phyloP scores from a whole-genome alignment of 306 rosid genomes.

The Medicago lupulina region DNA sequence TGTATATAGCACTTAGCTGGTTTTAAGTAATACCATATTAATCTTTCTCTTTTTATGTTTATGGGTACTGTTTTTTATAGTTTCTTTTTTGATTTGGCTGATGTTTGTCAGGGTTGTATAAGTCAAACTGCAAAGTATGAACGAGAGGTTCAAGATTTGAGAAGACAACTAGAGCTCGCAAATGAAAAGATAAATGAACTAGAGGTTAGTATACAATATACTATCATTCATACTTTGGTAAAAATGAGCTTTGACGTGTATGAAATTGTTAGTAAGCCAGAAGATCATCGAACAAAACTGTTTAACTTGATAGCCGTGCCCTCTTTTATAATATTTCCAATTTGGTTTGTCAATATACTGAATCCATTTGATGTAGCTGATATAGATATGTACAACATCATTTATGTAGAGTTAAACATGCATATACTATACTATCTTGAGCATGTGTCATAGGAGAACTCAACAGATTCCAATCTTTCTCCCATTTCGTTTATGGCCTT shows the following conservation, averaged over 20 bases:
- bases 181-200: constrained; percentile 71
- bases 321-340: constrained; percentile 17
- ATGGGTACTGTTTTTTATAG: constrained; percentile 5
- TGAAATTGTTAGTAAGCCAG: constrained; percentile 5
- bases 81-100: constrained; percentile 45
- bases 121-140: constrained; percentile 54
- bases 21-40: constrained; percentile 13
- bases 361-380: constrained; percentile 24
- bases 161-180: constrained; percentile 67
- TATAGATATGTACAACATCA: constrained; percentile 14
- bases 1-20: constrained; percentile 1
- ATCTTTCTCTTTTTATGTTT: neutral
- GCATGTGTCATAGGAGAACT: constrained; percentile 24
- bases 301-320: constrained; percentile 12
- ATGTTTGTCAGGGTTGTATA: constrained; percentile 53
- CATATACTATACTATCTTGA: constrained; percentile 8
- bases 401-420: neutral
- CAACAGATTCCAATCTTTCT: constrained; percentile 15
- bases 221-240: constrained; percentile 33
- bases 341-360: constrained; percentile 33
- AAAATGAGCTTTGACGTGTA: constrained; percentile 6
- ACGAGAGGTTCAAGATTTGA: constrained; percentile 63
- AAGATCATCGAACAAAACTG: constrained; percentile 11
- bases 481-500: constrained; percentile 20
- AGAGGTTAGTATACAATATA: constrained; percentile 59